phyloP scores from a whole-genome alignment of 1,284 basidiomycete species.

The Malassezia yamatoensis region DNA sequence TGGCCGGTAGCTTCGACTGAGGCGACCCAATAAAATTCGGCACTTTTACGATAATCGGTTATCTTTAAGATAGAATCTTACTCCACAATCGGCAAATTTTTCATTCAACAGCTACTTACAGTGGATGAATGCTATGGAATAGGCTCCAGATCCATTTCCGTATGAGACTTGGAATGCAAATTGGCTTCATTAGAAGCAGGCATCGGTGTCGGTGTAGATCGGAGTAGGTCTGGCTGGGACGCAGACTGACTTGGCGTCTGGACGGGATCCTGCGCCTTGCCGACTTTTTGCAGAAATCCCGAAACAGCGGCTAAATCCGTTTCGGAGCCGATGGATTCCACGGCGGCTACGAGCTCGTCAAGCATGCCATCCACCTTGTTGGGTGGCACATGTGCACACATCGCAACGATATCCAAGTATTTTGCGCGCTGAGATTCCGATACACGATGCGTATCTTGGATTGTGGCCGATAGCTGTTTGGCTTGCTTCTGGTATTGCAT shows the following conservation, averaged over 20 bases:
- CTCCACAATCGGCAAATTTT: not conserved
- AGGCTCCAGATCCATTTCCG: no score
- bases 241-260: no score
- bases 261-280: not conserved
- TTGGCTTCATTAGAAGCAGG: not conserved
- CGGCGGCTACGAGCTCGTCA: conserved; percentile 72
- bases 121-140: no score
- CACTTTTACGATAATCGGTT: no score
- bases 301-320: conserved; percentile 70
- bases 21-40: no score
- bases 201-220: not conserved
- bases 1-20: not conserved
- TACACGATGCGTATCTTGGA: conserved; percentile 70
- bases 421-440: conserved; percentile 62
- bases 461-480: conserved; percentile 56
- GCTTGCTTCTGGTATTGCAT: conserved; percentile 8
- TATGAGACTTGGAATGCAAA: no score
- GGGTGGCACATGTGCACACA: conserved; percentile 75
- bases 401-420: conserved; percentile 78
- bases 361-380: conserved; percentile 83
- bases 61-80: no score
- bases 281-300: conserved; percentile 63
- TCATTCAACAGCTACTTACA: no score
- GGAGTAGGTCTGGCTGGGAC: not conserved
- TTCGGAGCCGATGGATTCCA: conserved; percentile 70